Evolutionary conservation across 208 protist genomes (phyloP), one percentile per base, ranked within the genome.

Genomic region (Crithidia sp.): DNA sequence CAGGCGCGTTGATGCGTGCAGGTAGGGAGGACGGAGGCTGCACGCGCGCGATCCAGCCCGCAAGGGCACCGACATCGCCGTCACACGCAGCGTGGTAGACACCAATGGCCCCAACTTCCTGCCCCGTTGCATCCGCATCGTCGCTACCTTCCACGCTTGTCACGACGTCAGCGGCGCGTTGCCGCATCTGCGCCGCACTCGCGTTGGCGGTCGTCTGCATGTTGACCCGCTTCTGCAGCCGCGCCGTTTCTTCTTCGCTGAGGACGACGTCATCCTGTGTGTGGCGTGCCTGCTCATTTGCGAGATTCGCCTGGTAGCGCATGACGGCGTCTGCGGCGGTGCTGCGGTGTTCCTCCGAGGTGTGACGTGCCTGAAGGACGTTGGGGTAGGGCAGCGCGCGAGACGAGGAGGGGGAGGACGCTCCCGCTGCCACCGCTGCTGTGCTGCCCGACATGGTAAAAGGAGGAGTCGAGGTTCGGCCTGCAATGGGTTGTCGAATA

Each of bases 71-170:
- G 16, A 87, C 80, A 71, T 94, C 89, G 28, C 92, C 89, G 56
- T 96, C 86, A 56, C 89, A 94, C 16, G 92, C 89, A 2, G 92
- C 92, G 40, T 87, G 75, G 47, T 85, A 96, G 19, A 96, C 86
- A 50, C 94, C 86, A 3, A 76, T 39, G 16, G n/a, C 54, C n/a
- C 19, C 2, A 5, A 9, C 55, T n/a, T 41, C 2, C 52, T 40
- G 45, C 14, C 16, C 8, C 40, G 60, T 28, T 40, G 43, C n/a
- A 8, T 17, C 10, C 28, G 41, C 40, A 1, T 63, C 76, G 4
- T 63, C 57, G 10, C 36, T 19, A 44, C 54, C 44, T 3, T 36
- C 0, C n/a, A 64, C 16, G 50, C 53, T 69, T 16, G 16, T 28
- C 52, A 79, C 59, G n/a, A 79, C 74, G 17, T 79, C 66, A 40